phyloP scores from a whole-genome alignment of 169 alveolate genomes.

The Eimeria praecox region DNA sequence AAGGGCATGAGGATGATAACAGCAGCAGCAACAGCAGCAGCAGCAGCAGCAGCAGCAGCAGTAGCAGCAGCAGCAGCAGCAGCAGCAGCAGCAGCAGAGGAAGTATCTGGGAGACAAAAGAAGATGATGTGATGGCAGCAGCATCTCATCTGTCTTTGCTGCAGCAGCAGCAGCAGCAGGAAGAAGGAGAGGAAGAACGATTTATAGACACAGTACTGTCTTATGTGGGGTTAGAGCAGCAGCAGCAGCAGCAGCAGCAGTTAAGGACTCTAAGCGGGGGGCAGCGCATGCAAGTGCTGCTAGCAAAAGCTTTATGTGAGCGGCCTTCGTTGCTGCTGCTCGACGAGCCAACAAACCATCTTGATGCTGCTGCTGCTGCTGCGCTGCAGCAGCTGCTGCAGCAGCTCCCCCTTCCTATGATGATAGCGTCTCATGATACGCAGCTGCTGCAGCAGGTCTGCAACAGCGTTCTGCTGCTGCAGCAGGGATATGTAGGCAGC shows the following conservation, averaged over 20 bases:
- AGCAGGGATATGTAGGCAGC: background rate
- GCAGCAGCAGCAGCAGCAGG: constrained; percentile 73
- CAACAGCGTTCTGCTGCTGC: constrained; percentile 76
- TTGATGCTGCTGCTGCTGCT: constrained; percentile 91
- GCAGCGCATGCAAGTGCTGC: constrained; percentile 79
- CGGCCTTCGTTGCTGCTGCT: constrained; percentile 94
- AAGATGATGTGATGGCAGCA: constrained; percentile 17
- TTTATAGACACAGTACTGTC: constrained; percentile 14
- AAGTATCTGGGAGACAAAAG: constrained; percentile 30
- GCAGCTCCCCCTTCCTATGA: constrained; percentile 77
- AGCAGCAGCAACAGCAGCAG: background rate
- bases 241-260: constrained; percentile 76
- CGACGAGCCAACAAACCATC: constrained; percentile 97
- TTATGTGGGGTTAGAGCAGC: constrained; percentile 28
- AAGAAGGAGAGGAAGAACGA: constrained; percentile 34
- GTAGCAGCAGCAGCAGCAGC: background rate
- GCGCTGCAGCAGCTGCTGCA: constrained; percentile 76
- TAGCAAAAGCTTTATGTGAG: constrained; percentile 90
- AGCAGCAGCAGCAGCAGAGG: constrained; percentile 43
- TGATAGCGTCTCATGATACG: constrained; percentile 83
- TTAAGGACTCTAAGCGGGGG: constrained; percentile 69
- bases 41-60: constrained; percentile 3
- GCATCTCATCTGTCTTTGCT: constrained; percentile 57
- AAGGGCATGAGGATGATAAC: background rate
- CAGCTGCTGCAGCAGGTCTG: constrained; percentile 81